Evolutionary conservation across 1,139 yeast genomes (phyloP).

Genomic region (Wickerhamomyces sp.): DNA sequence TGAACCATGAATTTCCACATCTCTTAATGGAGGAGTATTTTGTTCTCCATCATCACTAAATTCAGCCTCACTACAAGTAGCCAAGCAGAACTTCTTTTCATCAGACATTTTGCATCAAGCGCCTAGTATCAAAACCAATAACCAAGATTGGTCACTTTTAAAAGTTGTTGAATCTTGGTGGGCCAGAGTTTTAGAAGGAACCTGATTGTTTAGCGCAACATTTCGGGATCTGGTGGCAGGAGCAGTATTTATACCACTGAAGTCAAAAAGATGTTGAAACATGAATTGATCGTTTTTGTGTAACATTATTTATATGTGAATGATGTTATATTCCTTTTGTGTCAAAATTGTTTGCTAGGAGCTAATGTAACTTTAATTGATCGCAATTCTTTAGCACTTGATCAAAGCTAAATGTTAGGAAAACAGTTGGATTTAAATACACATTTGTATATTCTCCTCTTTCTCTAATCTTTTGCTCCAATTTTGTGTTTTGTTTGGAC

Average conservation of each 20-base stretch:
- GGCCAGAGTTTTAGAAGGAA: background rate
- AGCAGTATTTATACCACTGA: slow-evolving; percentile 11
- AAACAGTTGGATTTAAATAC: too few species aligned
- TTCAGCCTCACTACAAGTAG: background rate
- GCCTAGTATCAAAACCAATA: slow-evolving; percentile 20
- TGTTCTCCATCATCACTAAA: background rate
- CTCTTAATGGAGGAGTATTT: background rate
- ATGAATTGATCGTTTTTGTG: slow-evolving; percentile 13
- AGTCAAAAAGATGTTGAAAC: slow-evolving; percentile 8
- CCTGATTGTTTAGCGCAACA: background rate
- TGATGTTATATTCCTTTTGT: slow-evolving; percentile 2
- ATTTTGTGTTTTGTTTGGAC: too few species aligned
- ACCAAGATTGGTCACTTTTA: slow-evolving; percentile 23
- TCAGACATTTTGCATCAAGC: slow-evolving; percentile 8
- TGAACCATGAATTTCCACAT: background rate
- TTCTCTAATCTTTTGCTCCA: too few species aligned
- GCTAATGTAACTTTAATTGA: background rate
- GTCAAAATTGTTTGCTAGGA: background rate
- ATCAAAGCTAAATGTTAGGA: too few species aligned
- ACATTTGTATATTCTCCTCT: too few species aligned
- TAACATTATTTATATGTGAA: slow-evolving; percentile 3
- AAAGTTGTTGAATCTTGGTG: background rate
- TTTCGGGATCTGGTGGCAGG: background rate
- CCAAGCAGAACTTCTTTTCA: too few species aligned
- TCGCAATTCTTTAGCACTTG: too few species aligned